These are phyloP conservation scores for Phlebiopsis flavidoalba DNA, from an alignment of 768 basidiomycete genomes.

Conservation along the genomic window DNA sequence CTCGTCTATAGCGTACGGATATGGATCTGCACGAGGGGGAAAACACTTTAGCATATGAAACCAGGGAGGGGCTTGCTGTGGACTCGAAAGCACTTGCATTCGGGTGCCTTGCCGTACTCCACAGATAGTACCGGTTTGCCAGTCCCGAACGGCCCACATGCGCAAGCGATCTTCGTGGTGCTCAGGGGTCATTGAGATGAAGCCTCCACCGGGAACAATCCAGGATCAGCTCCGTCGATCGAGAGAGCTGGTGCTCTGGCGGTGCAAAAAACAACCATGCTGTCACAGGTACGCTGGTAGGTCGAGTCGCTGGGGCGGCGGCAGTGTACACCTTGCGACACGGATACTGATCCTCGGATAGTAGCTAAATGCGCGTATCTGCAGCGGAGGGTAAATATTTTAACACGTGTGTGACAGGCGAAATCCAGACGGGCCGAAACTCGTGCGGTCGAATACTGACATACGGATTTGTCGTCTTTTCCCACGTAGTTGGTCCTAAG, in stretches of 20 bases:
- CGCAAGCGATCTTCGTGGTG: constrained; percentile 94
- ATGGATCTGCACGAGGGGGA: constrained; percentile 62
- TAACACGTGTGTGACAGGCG: neutral
- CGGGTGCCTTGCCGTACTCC: constrained; percentile 95
- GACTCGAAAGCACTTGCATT: constrained; percentile 57
- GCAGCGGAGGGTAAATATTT: neutral
- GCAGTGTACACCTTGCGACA: constrained; percentile 76
- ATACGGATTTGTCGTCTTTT: constrained; percentile 93
- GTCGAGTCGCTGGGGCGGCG: constrained; percentile 73
- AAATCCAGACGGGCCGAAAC: neutral
- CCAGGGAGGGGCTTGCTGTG: constrained; percentile 2
- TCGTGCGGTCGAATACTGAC: constrained; percentile 37
- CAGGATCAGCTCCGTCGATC: constrained; percentile 75
- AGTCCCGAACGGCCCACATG: constrained; percentile 76
- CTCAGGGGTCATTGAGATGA: constrained; percentile 92
- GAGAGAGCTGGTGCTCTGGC: constrained; percentile 54
- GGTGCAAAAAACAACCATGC: constrained; percentile 80
- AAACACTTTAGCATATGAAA: neutral
- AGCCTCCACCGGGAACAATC: constrained; percentile 97
- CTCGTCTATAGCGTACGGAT: constrained; percentile 94
- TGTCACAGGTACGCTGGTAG: constrained; percentile 78
- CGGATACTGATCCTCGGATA: constrained; percentile 59
- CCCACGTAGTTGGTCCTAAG: constrained; percentile 94
- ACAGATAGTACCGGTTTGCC: constrained; percentile 78
- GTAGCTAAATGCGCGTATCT: constrained; percentile 66